A percentile compares a stretch with the other conserved stretches of the same genome.
Conservation (phyloP, 2,329 filamentous ascomycete species). For the Cytospora piceicola region DNA sequence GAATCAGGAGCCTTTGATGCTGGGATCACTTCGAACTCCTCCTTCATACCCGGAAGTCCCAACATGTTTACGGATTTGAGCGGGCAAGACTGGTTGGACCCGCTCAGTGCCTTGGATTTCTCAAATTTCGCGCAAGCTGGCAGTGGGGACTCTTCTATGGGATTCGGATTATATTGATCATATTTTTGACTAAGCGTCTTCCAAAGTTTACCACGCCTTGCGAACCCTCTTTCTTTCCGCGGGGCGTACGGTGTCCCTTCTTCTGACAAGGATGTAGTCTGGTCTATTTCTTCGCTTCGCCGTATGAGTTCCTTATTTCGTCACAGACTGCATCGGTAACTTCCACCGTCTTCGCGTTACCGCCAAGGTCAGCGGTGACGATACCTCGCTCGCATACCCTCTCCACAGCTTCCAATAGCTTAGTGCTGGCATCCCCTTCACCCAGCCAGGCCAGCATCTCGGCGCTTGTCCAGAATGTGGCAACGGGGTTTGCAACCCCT, state of each 20-base stretch:
- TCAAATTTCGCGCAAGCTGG: slow-evolving; percentile 33
- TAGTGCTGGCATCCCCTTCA: slow-evolving; percentile 49
- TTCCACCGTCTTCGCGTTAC: slow-evolving; percentile 36
- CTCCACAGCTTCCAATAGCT: slow-evolving; percentile 54
- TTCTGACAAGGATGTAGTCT: neutral
- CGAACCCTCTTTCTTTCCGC: neutral
- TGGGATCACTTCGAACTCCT: neutral
- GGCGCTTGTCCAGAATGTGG: slow-evolving; percentile 57
- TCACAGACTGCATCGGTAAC: slow-evolving; percentile 33
- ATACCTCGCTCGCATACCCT: slow-evolving; percentile 52
- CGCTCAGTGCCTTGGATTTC: slow-evolving; percentile 32
- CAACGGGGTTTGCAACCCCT: slow-evolving; percentile 57
- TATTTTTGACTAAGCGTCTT: neutral
- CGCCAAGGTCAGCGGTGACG: slow-evolving; percentile 56
- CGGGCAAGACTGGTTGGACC: slow-evolving; percentile 30
- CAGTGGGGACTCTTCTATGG: slow-evolving; percentile 28
- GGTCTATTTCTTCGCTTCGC: slow-evolving; percentile 12
- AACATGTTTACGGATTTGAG: slow-evolving; percentile 2
- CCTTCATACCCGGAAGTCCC: slow-evolving; percentile 10
- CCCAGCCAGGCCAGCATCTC: slow-evolving; percentile 61
- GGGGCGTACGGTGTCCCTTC: neutral
- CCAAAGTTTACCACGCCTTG: neutral
- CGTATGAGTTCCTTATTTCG: slow-evolving; percentile 29
- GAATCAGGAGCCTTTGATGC: slow-evolving; percentile 1
- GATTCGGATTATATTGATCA: slow-evolving; percentile 26